Evolutionary conservation across 345 rosid genomes (phyloP).

Genomic region (Arabis alpina): DNA sequence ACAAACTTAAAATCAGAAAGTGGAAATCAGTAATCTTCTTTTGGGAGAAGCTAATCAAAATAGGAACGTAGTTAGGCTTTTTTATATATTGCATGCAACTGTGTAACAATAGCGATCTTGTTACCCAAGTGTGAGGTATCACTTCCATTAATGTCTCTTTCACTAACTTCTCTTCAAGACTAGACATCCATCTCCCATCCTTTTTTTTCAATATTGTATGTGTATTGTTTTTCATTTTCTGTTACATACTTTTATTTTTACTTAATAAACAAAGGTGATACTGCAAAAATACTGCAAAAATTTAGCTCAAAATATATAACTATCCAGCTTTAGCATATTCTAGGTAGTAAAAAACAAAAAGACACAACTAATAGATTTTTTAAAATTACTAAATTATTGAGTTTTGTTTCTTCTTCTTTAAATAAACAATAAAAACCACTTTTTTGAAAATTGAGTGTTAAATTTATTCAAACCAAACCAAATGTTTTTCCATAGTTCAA

Average conservation of each 20-base stretch:
- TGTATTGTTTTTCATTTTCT: neutral
- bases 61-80: conserved; percentile 31
- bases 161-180: conserved; percentile 25
- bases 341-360: neutral
- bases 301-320: neutral
- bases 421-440: neutral
- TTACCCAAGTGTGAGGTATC: conserved; percentile 32
- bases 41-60: conserved; percentile 32
- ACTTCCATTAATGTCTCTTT: conserved; percentile 29
- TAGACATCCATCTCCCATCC: conserved; percentile 31
- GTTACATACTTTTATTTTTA: neutral
- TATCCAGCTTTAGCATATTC: neutral
- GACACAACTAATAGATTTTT: neutral
- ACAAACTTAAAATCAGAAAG: conserved; percentile 17
- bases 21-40: conserved; percentile 7
- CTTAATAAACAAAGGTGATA: neutral
- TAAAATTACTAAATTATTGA: neutral
- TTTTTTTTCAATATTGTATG: neutral
- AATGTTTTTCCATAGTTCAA: too few relatives aligned
- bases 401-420: neutral
- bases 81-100: conserved; percentile 44
- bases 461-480: too few relatives aligned
- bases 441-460: too few relatives aligned
- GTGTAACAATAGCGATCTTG: conserved; percentile 29
- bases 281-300: conserved; percentile 1